Conservation (phyloP, 495 filamentous ascomycete genomes). For the Aspergillus cavernicola region DNA sequence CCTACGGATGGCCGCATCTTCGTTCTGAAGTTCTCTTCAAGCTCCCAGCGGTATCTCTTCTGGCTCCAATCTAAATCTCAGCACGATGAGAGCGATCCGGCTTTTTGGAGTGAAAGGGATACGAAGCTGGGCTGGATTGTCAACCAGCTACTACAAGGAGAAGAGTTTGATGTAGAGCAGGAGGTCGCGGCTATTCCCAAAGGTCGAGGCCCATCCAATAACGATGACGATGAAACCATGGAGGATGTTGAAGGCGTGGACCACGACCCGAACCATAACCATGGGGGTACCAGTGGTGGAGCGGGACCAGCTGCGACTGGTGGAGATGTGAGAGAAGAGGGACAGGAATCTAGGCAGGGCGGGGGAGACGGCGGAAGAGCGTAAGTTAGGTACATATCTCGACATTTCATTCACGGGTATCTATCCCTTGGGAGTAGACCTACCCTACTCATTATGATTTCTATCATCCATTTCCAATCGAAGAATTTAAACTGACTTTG, state of each 20-base stretch:
- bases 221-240: slow-evolving; percentile 75
- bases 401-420: slow-evolving; percentile 17
- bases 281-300: slow-evolving; percentile 64
- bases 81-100: slow-evolving; percentile 63
- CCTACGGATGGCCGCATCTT: slow-evolving; percentile 88
- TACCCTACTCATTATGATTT: slow-evolving; percentile 5
- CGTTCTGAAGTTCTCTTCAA: slow-evolving; percentile 91
- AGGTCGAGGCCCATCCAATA: slow-evolving; percentile 44
- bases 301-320: slow-evolving; percentile 84
- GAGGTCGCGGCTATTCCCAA: slow-evolving; percentile 66
- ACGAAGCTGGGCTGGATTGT: slow-evolving; percentile 80
- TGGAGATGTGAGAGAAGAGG: slow-evolving; percentile 86
- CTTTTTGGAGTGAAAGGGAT: slow-evolving; percentile 79
- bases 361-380: slow-evolving; percentile 96
- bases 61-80: slow-evolving; percentile 92
- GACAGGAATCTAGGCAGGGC: slow-evolving; percentile 79
- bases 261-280: slow-evolving; percentile 54
- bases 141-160: slow-evolving; percentile 76
- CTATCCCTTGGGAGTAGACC: slow-evolving; percentile 10
- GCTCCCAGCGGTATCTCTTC: slow-evolving; percentile 85
- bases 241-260: slow-evolving; percentile 70
- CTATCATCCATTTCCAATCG: not conserved
- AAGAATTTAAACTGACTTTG: slow-evolving; percentile 13
- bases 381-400: slow-evolving; percentile 96
- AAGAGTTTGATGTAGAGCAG: slow-evolving; percentile 77